These are phyloP conservation scores for Populus hybrid DNA, from an alignment of 441 rosid species.

Conservation along the genomic window DNA sequence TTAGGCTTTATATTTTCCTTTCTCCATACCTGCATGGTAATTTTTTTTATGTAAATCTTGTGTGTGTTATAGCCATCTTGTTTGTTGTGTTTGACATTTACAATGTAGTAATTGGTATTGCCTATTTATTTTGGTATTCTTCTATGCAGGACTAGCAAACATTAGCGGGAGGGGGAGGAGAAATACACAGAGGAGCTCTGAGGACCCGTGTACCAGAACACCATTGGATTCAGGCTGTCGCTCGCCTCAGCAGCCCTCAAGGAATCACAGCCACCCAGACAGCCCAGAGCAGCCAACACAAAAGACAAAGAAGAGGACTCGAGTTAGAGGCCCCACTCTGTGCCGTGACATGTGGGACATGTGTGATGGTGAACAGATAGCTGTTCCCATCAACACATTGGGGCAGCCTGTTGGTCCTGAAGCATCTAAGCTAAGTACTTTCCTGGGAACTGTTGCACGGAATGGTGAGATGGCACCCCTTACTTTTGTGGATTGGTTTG, in stretches of 20 bases:
- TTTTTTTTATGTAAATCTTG: background rate
- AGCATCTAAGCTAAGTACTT: constrained; percentile 31
- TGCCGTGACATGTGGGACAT: constrained; percentile 27
- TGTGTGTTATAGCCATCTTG: background rate
- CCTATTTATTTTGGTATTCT: background rate
- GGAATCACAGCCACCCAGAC: background rate
- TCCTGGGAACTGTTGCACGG: constrained; percentile 36
- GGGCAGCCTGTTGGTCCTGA: constrained; percentile 42
- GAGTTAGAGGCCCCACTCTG: constrained; percentile 29
- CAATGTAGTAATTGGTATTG: too few species aligned
- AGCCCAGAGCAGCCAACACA: background rate
- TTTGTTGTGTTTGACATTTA: background rate
- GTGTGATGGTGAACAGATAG: constrained; percentile 29
- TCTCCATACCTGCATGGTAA: background rate
- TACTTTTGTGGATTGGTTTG: constrained; percentile 27
- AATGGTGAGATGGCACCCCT: constrained; percentile 41
- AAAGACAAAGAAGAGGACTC: constrained; percentile 15
- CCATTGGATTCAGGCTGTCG: constrained; percentile 3
- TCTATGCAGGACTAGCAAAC: constrained; percentile 6
- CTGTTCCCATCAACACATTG: constrained; percentile 26
- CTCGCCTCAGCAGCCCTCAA: constrained; percentile 8
- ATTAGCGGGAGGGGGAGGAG: constrained; percentile 15
- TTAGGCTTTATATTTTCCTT: background rate
- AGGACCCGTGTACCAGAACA: constrained; percentile 9
- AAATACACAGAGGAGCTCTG: constrained; percentile 12